Percentiles rank a stretch among this genome's conserved stretches.
Conservation (phyloP, 345 rosid species). For the Rhizophora apiculata region DNA sequence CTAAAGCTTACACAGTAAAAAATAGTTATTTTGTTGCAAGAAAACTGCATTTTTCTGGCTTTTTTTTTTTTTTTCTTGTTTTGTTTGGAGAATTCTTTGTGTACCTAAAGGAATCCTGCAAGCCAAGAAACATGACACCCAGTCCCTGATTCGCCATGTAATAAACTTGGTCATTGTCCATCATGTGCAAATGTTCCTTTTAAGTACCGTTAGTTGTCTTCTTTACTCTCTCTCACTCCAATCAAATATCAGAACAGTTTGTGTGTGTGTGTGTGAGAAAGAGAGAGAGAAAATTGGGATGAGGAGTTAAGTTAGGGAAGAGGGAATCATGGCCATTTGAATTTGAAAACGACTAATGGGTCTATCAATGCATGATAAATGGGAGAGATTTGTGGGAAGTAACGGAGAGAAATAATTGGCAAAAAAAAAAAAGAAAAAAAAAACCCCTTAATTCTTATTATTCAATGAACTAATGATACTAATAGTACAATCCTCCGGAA, state of each 20-base stretch:
- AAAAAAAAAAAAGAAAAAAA: neutral
- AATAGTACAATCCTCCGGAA: neutral
- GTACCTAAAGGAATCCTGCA: conserved; percentile 53
- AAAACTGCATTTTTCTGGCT: neutral
- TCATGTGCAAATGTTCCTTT: conserved; percentile 31
- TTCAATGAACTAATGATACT: neutral
- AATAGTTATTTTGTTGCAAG: neutral
- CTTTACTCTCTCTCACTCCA: neutral
- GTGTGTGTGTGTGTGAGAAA: neutral
- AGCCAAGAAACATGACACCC: conserved; percentile 64
- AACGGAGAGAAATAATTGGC: conserved; percentile 8
- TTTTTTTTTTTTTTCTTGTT: neutral
- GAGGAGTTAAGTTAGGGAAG: conserved; percentile 14
- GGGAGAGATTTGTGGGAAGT: conserved; percentile 19
- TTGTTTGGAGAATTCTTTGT: neutral
- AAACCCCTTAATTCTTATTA: neutral
- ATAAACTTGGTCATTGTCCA: conserved; percentile 45
- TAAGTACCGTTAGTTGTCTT: neutral
- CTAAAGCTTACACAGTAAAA: neutral
- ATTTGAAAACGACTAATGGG: conserved; percentile 39
- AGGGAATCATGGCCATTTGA: conserved; percentile 37
- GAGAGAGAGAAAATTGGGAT: conserved; percentile 1
- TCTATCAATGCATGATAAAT: conserved; percentile 29
- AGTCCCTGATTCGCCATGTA: conserved; percentile 57
- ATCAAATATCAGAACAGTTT: conserved; percentile 2